Evolutionary conservation across 2,329 filamentous ascomycete species (phyloP).

Genomic region (Rutstroemia sp.): DNA sequence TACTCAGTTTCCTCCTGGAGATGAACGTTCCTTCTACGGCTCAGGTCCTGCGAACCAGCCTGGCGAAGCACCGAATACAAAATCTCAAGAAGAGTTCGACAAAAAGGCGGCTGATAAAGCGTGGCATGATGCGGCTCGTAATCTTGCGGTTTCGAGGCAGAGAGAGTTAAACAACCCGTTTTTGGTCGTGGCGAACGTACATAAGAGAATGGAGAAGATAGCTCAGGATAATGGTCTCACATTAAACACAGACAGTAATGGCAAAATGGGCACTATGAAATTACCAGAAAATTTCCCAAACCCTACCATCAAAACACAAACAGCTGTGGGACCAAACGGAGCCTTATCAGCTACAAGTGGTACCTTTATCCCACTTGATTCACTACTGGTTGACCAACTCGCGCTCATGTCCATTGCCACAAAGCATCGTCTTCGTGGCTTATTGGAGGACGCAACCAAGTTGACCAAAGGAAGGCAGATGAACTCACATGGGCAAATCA

Average conservation of each 20-base stretch:
- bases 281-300: constrained; percentile 24
- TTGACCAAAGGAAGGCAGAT: constrained; percentile 65
- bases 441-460: constrained; percentile 70
- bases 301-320: constrained; percentile 41
- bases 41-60: constrained; percentile 60
- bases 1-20: constrained; percentile 46
- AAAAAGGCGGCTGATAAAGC: constrained; percentile 58
- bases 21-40: constrained; percentile 54
- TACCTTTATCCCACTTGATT: constrained; percentile 67
- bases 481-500: constrained; percentile 72
- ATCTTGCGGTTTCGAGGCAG: constrained; percentile 47
- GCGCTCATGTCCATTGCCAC: constrained; percentile 76
- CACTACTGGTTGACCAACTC: constrained; percentile 72
- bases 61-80: constrained; percentile 35
- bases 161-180: constrained; percentile 51
- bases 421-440: constrained; percentile 66
- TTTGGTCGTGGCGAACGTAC: constrained; percentile 24
- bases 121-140: constrained; percentile 55
- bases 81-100: constrained; percentile 55
- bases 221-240: constrained; percentile 49
- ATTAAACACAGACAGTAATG: constrained; percentile 49
- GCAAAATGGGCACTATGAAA: constrained; percentile 37
- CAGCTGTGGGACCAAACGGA: constrained; percentile 54
- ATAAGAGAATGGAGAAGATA: constrained; percentile 45
- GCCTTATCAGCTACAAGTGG: constrained; percentile 55